A percentile compares a stretch with the other conserved stretches of the same genome.
phyloP scores from a whole-genome alignment of 2,329 filamentous ascomycete genomes.

The Alternaria consortialis region DNA sequence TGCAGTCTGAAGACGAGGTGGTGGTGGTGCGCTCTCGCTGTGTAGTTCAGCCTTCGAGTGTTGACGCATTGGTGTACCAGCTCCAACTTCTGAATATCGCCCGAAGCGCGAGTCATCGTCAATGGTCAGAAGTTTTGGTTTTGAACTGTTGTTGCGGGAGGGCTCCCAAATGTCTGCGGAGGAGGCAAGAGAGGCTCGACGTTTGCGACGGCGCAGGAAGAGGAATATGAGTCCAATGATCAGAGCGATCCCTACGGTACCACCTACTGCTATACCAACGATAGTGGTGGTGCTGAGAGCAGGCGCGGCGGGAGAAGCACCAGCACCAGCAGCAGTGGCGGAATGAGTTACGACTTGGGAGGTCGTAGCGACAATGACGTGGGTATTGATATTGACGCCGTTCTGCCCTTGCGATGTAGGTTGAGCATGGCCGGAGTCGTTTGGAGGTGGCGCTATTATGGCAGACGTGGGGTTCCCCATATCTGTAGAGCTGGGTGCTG shows the following conservation, averaged over 20 bases:
- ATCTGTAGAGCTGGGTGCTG: neutral
- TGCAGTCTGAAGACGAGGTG: neutral
- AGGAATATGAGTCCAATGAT: slow-evolving; percentile 17
- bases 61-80: neutral
- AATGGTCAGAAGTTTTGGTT: neutral
- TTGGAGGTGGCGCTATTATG: neutral
- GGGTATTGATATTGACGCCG: too few species aligned
- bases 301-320: neutral
- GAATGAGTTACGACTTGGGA: neutral
- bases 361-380: too few species aligned
- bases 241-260: slow-evolving; percentile 17
- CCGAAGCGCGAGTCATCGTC: neutral
- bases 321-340: neutral
- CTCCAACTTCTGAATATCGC: neutral
- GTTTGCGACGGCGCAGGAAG: slow-evolving; percentile 20
- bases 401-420: neutral
- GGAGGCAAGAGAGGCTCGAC: neutral
- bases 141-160: neutral
- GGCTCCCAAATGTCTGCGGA: slow-evolving; percentile 5
- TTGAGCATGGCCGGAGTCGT: neutral
- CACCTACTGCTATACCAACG: slow-evolving; percentile 27
- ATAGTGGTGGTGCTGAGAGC: slow-evolving; percentile 21
- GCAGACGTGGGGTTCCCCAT: neutral
- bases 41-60: neutral
- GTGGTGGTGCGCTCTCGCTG: neutral